phyloP scores from a whole-genome alignment of 2,329 filamentous ascomycete genomes.

The Emericellopsis atlantica region DNA sequence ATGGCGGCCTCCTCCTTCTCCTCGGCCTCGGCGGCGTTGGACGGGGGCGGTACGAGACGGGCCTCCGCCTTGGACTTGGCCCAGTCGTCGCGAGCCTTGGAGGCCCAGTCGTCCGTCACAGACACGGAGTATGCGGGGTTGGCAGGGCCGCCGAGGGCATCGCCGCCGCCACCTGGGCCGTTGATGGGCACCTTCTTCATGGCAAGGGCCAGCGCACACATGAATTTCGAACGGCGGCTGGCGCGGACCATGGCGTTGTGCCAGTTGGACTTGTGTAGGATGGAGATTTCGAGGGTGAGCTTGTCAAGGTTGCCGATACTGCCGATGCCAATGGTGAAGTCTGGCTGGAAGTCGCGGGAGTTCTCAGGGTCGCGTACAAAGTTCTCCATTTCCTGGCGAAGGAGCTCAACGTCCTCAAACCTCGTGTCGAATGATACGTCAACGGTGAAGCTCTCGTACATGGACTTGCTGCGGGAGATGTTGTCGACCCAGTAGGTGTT shows the following conservation, averaged over 20 bases:
- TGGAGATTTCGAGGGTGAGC: constrained; percentile 67
- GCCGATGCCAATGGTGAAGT: constrained; percentile 65
- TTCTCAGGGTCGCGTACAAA: constrained; percentile 82
- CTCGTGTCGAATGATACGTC: constrained; percentile 76
- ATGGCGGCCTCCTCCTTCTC: constrained; percentile 30
- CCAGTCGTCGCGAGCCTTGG: constrained; percentile 42
- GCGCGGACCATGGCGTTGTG: constrained; percentile 74
- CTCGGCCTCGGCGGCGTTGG: constrained; percentile 12
- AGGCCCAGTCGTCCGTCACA: constrained; percentile 57
- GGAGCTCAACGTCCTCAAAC: constrained; percentile 78
- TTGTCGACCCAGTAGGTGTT: constrained; percentile 96
- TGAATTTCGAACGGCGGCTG: constrained; percentile 83
- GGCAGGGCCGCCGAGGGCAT: constrained; percentile 47
- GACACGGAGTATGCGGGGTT: constrained; percentile 76
- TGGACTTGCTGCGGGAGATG: constrained; percentile 77
- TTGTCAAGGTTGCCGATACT: constrained; percentile 81
- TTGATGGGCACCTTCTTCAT: constrained; percentile 81
- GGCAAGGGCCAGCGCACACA: constrained; percentile 81
- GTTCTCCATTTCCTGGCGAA: constrained; percentile 71
- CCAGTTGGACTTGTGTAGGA: constrained; percentile 90
- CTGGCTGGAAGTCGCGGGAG: constrained; percentile 77
- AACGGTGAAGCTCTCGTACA: constrained; percentile 74
- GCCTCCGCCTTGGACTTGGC: constrained; percentile 44
- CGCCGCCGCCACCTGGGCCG: constrained; percentile 60
- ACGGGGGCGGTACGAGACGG: constrained; percentile 46